A percentile compares a stretch with the other conserved stretches of the same genome.
phyloP scores from a whole-genome alignment of 768 basidiomycete genomes.

The Cystobasidium tubakii region DNA sequence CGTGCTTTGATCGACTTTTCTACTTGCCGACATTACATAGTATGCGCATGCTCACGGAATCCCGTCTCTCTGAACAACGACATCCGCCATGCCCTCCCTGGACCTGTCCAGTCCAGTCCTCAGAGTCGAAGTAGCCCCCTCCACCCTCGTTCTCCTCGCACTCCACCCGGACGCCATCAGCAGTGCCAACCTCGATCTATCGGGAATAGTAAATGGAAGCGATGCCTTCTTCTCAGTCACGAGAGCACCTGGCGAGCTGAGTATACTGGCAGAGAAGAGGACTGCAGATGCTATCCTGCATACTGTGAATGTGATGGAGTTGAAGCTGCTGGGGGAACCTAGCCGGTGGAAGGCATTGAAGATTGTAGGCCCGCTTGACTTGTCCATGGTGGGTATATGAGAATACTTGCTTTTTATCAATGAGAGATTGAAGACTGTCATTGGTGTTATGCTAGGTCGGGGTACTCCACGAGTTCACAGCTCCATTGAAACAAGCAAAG shows the following conservation, averaged over 20 bases:
- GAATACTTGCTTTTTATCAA: background rate
- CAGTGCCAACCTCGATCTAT: background rate
- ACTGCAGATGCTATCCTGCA: background rate
- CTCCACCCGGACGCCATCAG: background rate
- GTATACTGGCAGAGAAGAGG: conserved; percentile 13
- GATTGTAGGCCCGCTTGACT: conserved; percentile 29
- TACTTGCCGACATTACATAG: too few species aligned
- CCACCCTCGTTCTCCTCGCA: background rate
- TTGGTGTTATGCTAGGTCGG: background rate
- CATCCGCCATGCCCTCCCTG: background rate
- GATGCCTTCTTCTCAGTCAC: conserved; percentile 38
- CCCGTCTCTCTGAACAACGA: too few species aligned
- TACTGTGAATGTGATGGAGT: background rate
- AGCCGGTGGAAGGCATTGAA: conserved; percentile 14
- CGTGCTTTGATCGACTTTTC: background rate
- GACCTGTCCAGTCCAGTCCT: conserved; percentile 2
- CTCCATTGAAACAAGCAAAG: conserved; percentile 32
- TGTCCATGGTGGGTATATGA: conserved; percentile 24
- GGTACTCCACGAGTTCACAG: conserved; percentile 22
- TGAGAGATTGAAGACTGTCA: too few species aligned
- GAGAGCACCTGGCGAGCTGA: conserved; percentile 26
- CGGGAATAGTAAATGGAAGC: background rate
- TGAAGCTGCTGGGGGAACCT: background rate
- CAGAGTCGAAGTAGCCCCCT: background rate
- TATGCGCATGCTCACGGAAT: background rate